These are phyloP conservation scores for Trametes pubescens DNA, from an alignment of 1,284 basidiomycete species.

Conservation along the genomic window DNA sequence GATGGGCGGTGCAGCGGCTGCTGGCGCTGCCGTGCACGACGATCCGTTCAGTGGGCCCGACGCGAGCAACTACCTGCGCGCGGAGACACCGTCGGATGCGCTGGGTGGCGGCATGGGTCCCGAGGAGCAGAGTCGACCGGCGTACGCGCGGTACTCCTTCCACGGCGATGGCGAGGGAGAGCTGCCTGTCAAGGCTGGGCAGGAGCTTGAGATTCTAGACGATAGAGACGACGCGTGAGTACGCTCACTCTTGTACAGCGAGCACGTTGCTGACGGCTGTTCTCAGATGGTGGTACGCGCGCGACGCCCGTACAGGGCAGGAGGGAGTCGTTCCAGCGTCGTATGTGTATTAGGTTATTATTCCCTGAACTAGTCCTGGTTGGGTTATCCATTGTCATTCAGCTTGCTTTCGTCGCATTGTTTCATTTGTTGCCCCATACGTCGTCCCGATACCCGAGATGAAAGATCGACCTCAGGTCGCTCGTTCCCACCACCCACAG, in stretches of 20 bases:
- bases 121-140: conserved; percentile 75
- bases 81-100: conserved; percentile 81
- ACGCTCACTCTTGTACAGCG: conserved; percentile 9
- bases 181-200: conserved; percentile 71
- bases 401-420: conserved; percentile 42
- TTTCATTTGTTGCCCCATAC: conserved; percentile 16
- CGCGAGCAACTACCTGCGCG: conserved; percentile 75
- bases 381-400: conserved; percentile 23
- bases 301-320: conserved; percentile 77
- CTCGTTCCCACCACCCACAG: conserved; percentile 31
- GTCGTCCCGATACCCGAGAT: conserved; percentile 44
- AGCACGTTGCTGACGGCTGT: conserved; percentile 20
- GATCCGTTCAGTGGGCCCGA: conserved; percentile 72
- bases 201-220: conserved; percentile 79
- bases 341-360: conserved; percentile 73
- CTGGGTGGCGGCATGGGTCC: conserved; percentile 65
- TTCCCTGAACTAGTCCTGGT: conserved; percentile 31
- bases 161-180: conserved; percentile 82
- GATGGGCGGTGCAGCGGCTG: conserved; percentile 21
- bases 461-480: conserved; percentile 47
- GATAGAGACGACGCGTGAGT: conserved; percentile 82
- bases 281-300: conserved; percentile 90
- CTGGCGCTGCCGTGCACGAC: conserved; percentile 46
- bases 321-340: conserved; percentile 92
- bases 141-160: conserved; percentile 82